These are phyloP conservation scores for Rosa lucieae DNA, from an alignment of 306 rosid genomes.

Conservation along the genomic window DNA sequence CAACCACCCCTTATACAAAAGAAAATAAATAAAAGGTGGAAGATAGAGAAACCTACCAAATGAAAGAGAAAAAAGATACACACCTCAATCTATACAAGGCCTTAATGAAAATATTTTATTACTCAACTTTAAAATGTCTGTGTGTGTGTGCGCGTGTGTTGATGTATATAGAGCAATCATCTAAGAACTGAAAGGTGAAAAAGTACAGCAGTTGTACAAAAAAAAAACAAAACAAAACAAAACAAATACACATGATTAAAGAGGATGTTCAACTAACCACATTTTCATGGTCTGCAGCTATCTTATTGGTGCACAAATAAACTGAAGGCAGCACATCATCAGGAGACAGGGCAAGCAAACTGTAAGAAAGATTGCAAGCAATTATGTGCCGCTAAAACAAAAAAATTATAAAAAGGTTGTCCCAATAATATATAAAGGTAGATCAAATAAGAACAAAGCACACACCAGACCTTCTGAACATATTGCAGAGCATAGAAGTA, in stretches of 20 bases:
- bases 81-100: background rate
- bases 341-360: slow-evolving; percentile 84
- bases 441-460: background rate
- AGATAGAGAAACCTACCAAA: background rate
- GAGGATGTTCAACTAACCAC: slow-evolving; percentile 45
- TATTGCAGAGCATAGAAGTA: slow-evolving; percentile 84
- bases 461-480: slow-evolving; percentile 79
- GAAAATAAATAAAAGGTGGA: background rate
- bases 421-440: slow-evolving; percentile 1
- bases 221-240: background rate
- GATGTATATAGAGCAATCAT: background rate
- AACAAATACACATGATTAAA: background rate
- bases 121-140: background rate
- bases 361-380: slow-evolving; percentile 37
- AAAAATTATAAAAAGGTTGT: slow-evolving; percentile 12
- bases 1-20: too few relatives aligned
- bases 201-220: background rate
- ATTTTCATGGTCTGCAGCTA: slow-evolving; percentile 88
- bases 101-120: background rate
- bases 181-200: too few relatives aligned
- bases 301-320: slow-evolving; percentile 84
- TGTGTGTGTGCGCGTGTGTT: background rate
- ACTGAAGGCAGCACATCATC: slow-evolving; percentile 84
- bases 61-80: background rate
- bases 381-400: slow-evolving; percentile 32